Percentiles rank a stretch among this genome's conserved stretches.
These are phyloP conservation scores for Skeletonema menzelii DNA, from an alignment of 108 stramenopile species.

Conservation along the genomic window DNA sequence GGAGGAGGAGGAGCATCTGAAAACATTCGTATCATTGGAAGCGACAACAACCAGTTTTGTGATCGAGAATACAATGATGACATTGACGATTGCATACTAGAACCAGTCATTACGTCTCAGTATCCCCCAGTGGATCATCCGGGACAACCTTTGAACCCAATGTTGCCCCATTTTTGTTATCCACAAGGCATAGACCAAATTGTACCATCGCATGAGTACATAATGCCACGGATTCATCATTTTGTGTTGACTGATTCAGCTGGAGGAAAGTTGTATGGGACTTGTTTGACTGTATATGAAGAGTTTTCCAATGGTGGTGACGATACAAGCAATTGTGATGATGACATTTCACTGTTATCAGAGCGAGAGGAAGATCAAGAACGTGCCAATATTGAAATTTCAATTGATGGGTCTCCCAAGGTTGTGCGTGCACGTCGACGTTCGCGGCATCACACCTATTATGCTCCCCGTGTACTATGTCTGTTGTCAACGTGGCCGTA, in stretches of 20 bases:
- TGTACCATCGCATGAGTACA: constrained; percentile 60
- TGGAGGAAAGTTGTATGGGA: constrained; percentile 84
- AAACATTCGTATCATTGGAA: constrained; percentile 44
- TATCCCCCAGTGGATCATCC: constrained; percentile 73
- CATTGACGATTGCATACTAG: constrained; percentile 43
- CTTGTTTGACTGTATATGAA: constrained; percentile 84
- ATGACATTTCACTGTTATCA: constrained; percentile 21
- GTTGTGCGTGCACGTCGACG: constrained; percentile 25
- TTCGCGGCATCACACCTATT: constrained; percentile 47
- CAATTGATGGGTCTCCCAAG: constrained; percentile 27
- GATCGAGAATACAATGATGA: constrained; percentile 35
- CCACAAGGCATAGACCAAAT: constrained; percentile 67
- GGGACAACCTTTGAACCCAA: constrained; percentile 81
- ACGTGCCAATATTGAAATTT: constrained; percentile 35
- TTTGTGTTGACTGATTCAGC: constrained; percentile 85
- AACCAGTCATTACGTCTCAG: constrained; percentile 76
- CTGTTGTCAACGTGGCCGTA: constrained; percentile 96
- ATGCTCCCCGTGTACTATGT: constrained; percentile 88
- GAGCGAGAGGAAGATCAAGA: constrained; percentile 32
- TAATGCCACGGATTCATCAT: constrained; percentile 80
- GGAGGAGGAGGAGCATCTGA: constrained; percentile 26
- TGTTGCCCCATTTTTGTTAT: constrained; percentile 84
- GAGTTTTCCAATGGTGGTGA: constrained; percentile 47
- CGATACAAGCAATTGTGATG: constrained; percentile 1
- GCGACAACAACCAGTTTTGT: constrained; percentile 2